phyloP scores from a whole-genome alignment of 805 yeast species.

The Zygoascus bituminiphila region DNA sequence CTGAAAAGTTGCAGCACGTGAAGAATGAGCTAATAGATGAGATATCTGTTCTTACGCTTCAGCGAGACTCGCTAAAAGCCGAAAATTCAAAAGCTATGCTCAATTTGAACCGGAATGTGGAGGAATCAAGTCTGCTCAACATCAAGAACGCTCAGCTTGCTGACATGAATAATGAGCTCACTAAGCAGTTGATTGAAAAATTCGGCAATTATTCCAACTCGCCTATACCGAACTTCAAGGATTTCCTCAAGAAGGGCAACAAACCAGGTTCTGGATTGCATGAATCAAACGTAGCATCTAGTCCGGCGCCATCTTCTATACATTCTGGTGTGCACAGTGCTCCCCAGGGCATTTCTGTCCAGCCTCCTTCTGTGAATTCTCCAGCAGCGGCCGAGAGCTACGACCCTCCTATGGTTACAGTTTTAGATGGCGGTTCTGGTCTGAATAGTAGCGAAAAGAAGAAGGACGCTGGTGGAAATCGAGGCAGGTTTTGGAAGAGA shows the following conservation, averaged over 20 bases:
- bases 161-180: constrained; percentile 32
- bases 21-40: constrained; percentile 43
- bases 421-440: constrained; percentile 20
- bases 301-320: neutral
- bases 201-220: constrained; percentile 13
- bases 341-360: neutral
- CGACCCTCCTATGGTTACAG: constrained; percentile 25
- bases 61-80: constrained; percentile 23
- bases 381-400: constrained; percentile 1
- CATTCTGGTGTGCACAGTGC: neutral
- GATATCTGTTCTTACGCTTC: constrained; percentile 29
- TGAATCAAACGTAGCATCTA: neutral
- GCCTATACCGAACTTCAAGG: constrained; percentile 1
- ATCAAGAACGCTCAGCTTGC: constrained; percentile 30
- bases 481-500: constrained; percentile 28
- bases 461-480: constrained; percentile 17
- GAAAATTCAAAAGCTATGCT: constrained; percentile 18
- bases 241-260: neutral
- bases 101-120: constrained; percentile 10
- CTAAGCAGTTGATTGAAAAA: constrained; percentile 29
- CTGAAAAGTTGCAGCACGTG: constrained; percentile 41
- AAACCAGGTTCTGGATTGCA: neutral
- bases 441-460: constrained; percentile 12
- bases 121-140: constrained; percentile 27
- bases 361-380: neutral